These are phyloP conservation scores for Pseudogymnoascus sp. DNA, from an alignment of 2,329 filamentous ascomycete genomes.

Conservation along the genomic window DNA sequence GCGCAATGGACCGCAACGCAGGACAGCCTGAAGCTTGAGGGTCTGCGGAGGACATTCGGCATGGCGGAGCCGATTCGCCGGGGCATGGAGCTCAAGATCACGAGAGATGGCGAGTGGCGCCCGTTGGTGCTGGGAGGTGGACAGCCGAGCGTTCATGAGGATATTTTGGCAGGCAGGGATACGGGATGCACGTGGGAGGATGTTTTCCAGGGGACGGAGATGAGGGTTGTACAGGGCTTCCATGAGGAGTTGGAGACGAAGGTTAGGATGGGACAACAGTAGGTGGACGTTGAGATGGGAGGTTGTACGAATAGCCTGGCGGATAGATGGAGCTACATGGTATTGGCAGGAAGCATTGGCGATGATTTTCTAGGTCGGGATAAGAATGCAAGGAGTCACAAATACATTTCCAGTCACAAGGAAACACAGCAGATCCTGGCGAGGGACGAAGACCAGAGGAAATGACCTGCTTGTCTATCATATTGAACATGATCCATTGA, in stretches of 20 bases:
- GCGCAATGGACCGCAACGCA: slow-evolving; percentile 86
- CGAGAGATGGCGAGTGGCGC: slow-evolving; percentile 69
- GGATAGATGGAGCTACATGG: background rate
- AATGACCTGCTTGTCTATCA: background rate
- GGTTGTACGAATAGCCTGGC: slow-evolving; percentile 5
- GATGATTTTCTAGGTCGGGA: background rate
- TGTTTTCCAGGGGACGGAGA: slow-evolving; percentile 74
- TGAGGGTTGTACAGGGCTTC: slow-evolving; percentile 61
- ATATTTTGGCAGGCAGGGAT: slow-evolving; percentile 77
- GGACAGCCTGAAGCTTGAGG: slow-evolving; percentile 79
- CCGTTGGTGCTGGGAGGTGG: slow-evolving; percentile 58
- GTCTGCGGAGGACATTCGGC: slow-evolving; percentile 78
- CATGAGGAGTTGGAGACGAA: slow-evolving; percentile 93
- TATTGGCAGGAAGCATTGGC: background rate
- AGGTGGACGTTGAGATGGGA: background rate
- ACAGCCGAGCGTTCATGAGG: slow-evolving; percentile 64
- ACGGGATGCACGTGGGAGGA: slow-evolving; percentile 83
- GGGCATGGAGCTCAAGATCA: slow-evolving; percentile 92
- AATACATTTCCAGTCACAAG: background rate
- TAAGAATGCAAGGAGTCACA: background rate
- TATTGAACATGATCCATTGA: background rate
- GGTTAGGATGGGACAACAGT: slow-evolving; percentile 57
- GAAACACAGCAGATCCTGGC: background rate
- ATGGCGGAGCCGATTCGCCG: slow-evolving; percentile 87
- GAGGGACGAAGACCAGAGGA: too few relatives aligned